phyloP scores from a whole-genome alignment of 306 rosid species.

The Pueraria montana region DNA sequence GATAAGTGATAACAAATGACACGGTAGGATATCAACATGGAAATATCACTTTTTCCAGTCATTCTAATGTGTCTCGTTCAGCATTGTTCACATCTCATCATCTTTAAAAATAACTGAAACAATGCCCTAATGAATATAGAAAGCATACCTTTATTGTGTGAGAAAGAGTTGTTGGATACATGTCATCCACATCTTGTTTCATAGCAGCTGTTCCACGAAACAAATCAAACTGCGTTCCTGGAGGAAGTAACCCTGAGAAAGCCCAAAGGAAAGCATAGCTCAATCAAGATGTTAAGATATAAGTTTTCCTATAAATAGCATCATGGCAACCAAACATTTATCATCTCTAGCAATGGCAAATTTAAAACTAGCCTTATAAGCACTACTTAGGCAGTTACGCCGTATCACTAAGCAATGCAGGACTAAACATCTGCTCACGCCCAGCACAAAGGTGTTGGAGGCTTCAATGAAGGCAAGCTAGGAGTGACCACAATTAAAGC shows the following conservation, averaged over 20 bases:
- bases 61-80: constrained; percentile 30
- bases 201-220: constrained; percentile 99
- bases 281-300: constrained; percentile 37
- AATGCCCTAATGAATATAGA: constrained; percentile 34
- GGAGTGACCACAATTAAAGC: background rate
- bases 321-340: constrained; percentile 26
- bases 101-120: constrained; percentile 23
- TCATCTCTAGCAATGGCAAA: background rate
- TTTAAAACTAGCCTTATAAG: background rate
- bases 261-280: constrained; percentile 44
- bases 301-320: constrained; percentile 17
- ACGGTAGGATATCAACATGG: constrained; percentile 10
- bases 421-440: background rate
- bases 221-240: constrained; percentile 97
- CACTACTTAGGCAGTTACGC: background rate
- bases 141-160: constrained; percentile 93
- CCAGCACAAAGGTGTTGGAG: background rate
- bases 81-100: constrained; percentile 8
- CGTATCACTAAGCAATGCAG: background rate
- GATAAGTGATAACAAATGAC: constrained; percentile 20
- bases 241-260: constrained; percentile 94
- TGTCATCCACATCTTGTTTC: constrained; percentile 99
- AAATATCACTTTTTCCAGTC: constrained; percentile 10
- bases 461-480: background rate
- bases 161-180: constrained; percentile 86